These are phyloP conservation scores for Thraustochytrium striatum DNA, from an alignment of 352 stramenopile species.

Conservation along the genomic window DNA sequence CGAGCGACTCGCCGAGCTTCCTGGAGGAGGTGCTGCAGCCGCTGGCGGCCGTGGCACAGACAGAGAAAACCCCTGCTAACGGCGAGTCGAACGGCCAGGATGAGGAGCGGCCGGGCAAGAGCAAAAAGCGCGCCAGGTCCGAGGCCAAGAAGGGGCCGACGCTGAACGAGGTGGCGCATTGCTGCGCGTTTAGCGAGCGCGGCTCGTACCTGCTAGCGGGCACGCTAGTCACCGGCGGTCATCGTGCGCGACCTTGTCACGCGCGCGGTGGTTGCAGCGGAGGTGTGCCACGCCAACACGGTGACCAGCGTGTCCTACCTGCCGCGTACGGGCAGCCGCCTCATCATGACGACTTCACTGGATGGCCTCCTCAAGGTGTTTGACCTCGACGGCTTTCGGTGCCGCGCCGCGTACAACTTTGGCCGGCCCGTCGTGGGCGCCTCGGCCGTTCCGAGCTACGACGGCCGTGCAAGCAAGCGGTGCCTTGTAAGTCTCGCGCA, in stretches of 20 bases:
- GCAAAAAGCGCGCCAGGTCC: not conserved
- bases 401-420: not conserved
- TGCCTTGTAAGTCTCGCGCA: not conserved
- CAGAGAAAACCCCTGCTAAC: no score
- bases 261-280: not conserved
- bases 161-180: not conserved
- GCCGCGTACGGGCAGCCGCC: not conserved
- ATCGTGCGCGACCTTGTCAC: slow-evolving; percentile 16
- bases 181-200: slow-evolving; percentile 3
- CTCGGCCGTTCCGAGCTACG: not conserved
- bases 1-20: slow-evolving; percentile 34
- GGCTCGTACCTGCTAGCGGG: slow-evolving; percentile 22
- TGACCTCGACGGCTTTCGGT: not conserved
- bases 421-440: not conserved
- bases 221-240: not conserved
- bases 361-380: not conserved
- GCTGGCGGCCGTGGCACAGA: not conserved
- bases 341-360: not conserved
- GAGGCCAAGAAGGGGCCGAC: not conserved
- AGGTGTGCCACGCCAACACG: not conserved
- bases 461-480: not conserved
- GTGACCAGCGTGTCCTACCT: slow-evolving; percentile 20
- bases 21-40: slow-evolving; percentile 10
- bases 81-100: not conserved
- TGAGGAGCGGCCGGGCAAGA: not conserved